Conservation (phyloP, 768 basidiomycete genomes). For the Termitomyces sp. region DNA sequence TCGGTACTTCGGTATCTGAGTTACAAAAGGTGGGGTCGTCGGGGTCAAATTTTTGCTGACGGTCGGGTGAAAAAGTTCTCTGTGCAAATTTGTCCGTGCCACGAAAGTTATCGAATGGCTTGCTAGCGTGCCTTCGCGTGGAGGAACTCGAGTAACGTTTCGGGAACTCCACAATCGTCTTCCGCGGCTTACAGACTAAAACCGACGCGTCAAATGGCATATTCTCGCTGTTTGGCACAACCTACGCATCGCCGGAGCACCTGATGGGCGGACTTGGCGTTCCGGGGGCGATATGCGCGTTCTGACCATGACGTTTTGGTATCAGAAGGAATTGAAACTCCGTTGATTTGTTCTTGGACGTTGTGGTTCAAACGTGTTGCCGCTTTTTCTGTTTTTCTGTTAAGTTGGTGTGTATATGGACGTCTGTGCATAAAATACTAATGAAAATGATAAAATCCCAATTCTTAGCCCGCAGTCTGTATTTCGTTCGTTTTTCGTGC, state of each 20-base stretch:
- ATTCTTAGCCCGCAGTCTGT: conserved; percentile 14
- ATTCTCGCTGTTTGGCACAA: background rate
- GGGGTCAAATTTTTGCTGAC: conserved; percentile 6
- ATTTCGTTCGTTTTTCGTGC: conserved; percentile 13
- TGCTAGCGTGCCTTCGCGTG: background rate
- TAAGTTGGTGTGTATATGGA: conserved; percentile 6
- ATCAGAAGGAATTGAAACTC: conserved; percentile 34
- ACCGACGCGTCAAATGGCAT: background rate
- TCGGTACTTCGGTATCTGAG: conserved; percentile 1
- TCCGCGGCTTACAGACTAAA: conserved; percentile 1
- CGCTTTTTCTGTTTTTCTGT: conserved; percentile 11
- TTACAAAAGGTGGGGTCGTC: conserved; percentile 14
- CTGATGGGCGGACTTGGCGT: conserved; percentile 1
- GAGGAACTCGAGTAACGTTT: background rate
- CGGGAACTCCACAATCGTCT: background rate
- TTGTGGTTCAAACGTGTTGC: conserved; percentile 8
- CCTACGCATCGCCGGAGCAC: background rate
- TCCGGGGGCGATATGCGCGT: conserved; percentile 6
- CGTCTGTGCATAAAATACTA: background rate
- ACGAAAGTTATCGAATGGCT: background rate
- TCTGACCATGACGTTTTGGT: conserved; percentile 8
- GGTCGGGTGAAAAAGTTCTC: background rate
- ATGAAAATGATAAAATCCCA: background rate
- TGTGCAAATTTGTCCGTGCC: background rate
- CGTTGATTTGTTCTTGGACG: conserved; percentile 25